These are phyloP conservation scores for Cucumis sativus DNA, from an alignment of 306 rosid genomes.

Conservation along the genomic window Cucumber_9930_V3 NC_026657.2:31659501-31660000, in stretches of 20 bases:
- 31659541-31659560: neutral
- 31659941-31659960: neutral
- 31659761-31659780: neutral
- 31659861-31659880: slow-evolving; percentile 53
- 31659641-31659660: slow-evolving; percentile 89
- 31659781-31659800: neutral
- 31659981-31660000: neutral
- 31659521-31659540: neutral
- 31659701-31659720: slow-evolving; percentile 66
- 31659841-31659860: slow-evolving; percentile 64
- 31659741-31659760: slow-evolving; percentile 55
- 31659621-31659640: slow-evolving; percentile 48
- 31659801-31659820: slow-evolving; percentile 12
- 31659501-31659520: neutral
- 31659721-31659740: slow-evolving; percentile 61
- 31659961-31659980: neutral
- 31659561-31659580: neutral
- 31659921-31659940: neutral
- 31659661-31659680: slow-evolving; percentile 86
- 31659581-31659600: neutral
- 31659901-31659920: neutral
- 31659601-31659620: neutral
- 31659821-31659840: slow-evolving; percentile 78
- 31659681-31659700: slow-evolving; percentile 85
- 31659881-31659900: slow-evolving; percentile 54